These are phyloP conservation scores for Ceratocystis harringtonii DNA, from an alignment of 2,329 filamentous ascomycete genomes.

Conservation along the genomic window DNA sequence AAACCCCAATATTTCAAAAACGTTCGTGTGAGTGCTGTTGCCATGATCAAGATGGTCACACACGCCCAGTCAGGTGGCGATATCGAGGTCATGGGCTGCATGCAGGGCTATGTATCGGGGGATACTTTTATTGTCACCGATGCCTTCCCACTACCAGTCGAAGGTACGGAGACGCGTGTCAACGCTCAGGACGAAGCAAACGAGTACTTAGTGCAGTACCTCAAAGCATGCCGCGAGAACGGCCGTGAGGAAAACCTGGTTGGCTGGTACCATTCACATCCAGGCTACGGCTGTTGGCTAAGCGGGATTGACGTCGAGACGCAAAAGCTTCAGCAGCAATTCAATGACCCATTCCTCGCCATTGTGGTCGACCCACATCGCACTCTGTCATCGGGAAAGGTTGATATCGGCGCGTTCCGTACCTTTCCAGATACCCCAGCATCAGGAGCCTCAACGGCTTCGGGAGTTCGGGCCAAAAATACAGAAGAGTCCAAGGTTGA, in stretches of 20 bases:
- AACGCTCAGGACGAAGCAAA: constrained; percentile 93
- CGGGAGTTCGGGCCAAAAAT: background rate
- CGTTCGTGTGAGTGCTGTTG: constrained; percentile 84
- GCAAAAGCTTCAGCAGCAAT: constrained; percentile 70
- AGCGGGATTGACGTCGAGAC: constrained; percentile 90
- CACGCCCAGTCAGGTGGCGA: constrained; percentile 88
- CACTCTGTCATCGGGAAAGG: constrained; percentile 85
- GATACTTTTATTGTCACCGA: constrained; percentile 86
- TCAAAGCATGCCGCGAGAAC: constrained; percentile 59
- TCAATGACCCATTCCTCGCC: constrained; percentile 80
- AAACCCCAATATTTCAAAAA: constrained; percentile 83
- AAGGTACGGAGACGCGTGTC: constrained; percentile 95
- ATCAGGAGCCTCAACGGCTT: background rate
- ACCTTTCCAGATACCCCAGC: constrained; percentile 54
- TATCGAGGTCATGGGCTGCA: constrained; percentile 93
- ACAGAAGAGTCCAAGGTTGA: constrained; percentile 2
- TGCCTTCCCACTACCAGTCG: constrained; percentile 82
- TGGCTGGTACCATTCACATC: constrained; percentile 97
- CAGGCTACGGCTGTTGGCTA: constrained; percentile 96
- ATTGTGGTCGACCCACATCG: constrained; percentile 94
- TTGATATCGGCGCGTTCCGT: constrained; percentile 93
- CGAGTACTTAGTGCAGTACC: constrained; percentile 88
- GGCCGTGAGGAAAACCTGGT: constrained; percentile 78
- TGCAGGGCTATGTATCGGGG: constrained; percentile 84
- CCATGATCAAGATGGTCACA: constrained; percentile 98